Conservation (phyloP, 2,329 filamentous ascomycete genomes). For the Fusarium nelsonii region DNA sequence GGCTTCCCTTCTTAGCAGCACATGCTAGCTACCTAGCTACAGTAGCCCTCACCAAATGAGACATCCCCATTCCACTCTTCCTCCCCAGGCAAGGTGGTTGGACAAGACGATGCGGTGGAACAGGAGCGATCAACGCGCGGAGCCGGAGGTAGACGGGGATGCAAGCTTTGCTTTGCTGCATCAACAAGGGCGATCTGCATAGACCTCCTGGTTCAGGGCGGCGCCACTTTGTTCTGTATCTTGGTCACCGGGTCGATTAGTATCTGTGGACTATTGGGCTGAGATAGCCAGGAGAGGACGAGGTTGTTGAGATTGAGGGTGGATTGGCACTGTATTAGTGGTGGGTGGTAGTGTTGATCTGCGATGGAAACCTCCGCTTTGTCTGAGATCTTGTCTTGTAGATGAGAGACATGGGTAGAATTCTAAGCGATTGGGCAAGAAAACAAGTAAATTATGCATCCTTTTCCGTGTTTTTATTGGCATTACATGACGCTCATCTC, state of each 20-base stretch:
- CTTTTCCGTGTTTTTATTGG: not conserved
- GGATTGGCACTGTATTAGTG: not conserved
- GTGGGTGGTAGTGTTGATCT: constrained; percentile 2
- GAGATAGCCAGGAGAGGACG: not conserved
- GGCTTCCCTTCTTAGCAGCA: not conserved
- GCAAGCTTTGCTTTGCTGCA: not conserved
- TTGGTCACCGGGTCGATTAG: constrained; percentile 2
- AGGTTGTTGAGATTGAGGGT: not conserved
- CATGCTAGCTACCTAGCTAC: not conserved
- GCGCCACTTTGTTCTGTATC: constrained; percentile 4
- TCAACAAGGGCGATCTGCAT: constrained; percentile 11
- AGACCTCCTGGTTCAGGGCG: not conserved
- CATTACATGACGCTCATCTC: not conserved
- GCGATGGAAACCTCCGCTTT: not conserved
- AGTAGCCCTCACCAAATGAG: not conserved
- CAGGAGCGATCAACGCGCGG: constrained; percentile 39
- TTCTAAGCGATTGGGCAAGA: not conserved
- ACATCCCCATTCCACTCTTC: constrained; percentile 5
- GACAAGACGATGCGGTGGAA: constrained; percentile 34
- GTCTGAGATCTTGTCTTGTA: constrained; percentile 19
- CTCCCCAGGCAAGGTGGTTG: constrained; percentile 21
- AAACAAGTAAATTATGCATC: not conserved
- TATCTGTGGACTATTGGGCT: constrained; percentile 4
- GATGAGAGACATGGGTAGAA: constrained; percentile 11
- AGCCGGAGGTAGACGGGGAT: not conserved